A percentile compares a stretch with the other conserved stretches of the same genome.
Evolutionary conservation across 768 basidiomycete species (phyloP).

Genomic region (Lactifluus piperatus): DNA sequence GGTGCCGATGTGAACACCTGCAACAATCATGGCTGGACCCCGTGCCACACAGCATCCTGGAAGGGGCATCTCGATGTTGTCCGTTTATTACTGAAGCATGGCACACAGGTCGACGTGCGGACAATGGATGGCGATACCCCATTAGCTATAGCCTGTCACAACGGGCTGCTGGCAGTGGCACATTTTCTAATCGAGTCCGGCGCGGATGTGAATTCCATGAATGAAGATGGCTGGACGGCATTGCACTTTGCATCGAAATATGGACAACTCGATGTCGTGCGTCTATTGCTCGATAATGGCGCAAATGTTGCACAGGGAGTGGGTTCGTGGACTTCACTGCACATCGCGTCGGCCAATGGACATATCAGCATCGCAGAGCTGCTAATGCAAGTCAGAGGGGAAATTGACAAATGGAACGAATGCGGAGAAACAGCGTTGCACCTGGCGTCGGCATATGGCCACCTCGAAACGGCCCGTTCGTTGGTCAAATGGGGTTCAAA

Average conservation of each 20-base stretch:
- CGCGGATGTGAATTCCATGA: background rate
- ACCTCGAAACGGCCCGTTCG: no score
- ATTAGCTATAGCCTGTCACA: background rate
- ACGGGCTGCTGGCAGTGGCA: background rate
- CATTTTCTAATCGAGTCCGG: background rate
- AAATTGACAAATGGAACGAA: background rate
- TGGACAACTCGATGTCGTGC: background rate
- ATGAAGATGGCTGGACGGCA: background rate
- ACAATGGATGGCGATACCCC: background rate
- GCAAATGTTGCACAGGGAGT: background rate
- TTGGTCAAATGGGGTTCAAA: background rate
- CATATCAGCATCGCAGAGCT: background rate
- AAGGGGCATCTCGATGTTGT: background rate
- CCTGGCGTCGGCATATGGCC: rapidly evolving
- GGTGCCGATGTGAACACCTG: background rate
- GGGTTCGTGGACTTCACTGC: background rate
- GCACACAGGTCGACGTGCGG: background rate
- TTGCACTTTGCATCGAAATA: background rate
- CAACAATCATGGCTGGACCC: background rate
- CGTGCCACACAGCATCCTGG: background rate
- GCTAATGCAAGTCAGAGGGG: background rate
- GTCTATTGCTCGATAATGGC: background rate
- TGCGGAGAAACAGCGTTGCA: background rate
- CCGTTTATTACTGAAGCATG: background rate
- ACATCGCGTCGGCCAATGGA: background rate